phyloP scores from a whole-genome alignment of 148 eudicot species.

The Rhododendron kiyosumense region DNA sequence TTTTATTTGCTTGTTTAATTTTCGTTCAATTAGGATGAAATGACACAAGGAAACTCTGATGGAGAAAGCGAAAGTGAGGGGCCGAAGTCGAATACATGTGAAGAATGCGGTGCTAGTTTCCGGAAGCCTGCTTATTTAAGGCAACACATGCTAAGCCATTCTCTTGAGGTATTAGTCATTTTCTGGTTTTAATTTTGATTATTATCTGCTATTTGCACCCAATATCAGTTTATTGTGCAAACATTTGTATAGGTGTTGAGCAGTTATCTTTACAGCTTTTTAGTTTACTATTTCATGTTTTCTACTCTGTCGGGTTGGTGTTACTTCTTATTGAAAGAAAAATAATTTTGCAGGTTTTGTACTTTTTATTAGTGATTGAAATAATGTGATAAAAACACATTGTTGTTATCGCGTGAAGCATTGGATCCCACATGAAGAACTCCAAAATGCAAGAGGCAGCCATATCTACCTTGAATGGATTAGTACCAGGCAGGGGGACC shows the following conservation, averaged over 20 bases:
- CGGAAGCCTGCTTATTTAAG: slow-evolving; percentile 82
- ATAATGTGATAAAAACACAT: slow-evolving; percentile 20
- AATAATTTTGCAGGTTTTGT: slow-evolving; percentile 28
- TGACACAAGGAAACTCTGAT: slow-evolving; percentile 20
- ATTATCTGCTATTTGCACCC: not conserved
- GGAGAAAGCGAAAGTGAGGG: slow-evolving; percentile 22
- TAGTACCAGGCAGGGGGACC: slow-evolving; percentile 99
- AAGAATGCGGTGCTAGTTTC: slow-evolving; percentile 66
- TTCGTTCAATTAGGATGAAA: slow-evolving; percentile 37
- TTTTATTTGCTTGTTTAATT: not conserved
- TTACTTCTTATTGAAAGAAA: not conserved
- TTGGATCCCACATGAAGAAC: slow-evolving; percentile 96
- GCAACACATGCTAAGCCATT: slow-evolving; percentile 89
- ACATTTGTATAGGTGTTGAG: not conserved
- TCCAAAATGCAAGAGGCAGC: slow-evolving; percentile 99
- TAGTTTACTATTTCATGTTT: too few species aligned
- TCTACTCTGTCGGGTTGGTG: not conserved
- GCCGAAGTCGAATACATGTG: slow-evolving; percentile 46
- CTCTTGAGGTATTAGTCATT: slow-evolving; percentile 49
- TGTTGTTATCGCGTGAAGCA: slow-evolving; percentile 75
- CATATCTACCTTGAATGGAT: slow-evolving; percentile 73
- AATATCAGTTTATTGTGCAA: not conserved
- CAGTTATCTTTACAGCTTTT: not conserved
- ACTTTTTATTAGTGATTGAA: slow-evolving; percentile 12
- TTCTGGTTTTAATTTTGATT: not conserved